Base-by-base conservation (phyloP, 305 asterid genomes). In the Caryopteris hybrid region DNA sequence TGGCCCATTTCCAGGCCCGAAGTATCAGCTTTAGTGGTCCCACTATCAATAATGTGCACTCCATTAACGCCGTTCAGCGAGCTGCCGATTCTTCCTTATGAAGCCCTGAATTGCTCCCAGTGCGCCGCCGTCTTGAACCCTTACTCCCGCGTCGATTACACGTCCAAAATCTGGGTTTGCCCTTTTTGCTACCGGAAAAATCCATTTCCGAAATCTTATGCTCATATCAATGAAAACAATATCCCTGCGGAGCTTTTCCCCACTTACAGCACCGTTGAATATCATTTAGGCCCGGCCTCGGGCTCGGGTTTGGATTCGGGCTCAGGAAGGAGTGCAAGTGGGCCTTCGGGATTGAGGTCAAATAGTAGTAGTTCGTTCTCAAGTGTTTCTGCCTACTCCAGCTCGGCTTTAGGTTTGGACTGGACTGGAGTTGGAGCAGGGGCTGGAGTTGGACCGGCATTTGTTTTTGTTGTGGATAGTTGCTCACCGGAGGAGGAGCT, bases 181-280 rank as follows among this genome's bases (percentile, higher is more conserved):
- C 83, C 96, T 2, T 94, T 94, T 60, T 94, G 99, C 74, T 74
- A 70, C 74, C 76, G 78, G 46, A 83, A 76, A 17, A 94, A 94
- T 42, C 83, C 85, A 0, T 91, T 94, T 41, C 96, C 97, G 0
- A 81, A 77, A 69, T 76, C 89, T 2, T 87, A 89, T 34, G 66
- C 82, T 18, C 88, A 81, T 46, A 85, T 88, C 18, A 81, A 79
- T 9, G 99, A 93, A 39, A 84, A 85, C 61, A 89, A 82, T 71
- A 80, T 94, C 21, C 99, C 99, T 0, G 97, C 96, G 12, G 99
- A 94, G 85, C 97, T 91, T 76, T 94, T 85, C 39, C 99, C 97
- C 4, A 91, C 97, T 36, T 94, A 88, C 73, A 87, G 95, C 74
- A 89, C 97, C 5, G 95, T 94, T 29, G 97, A 94, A 33, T 94